Conservation (phyloP, 2,329 filamentous ascomycete species). For the Paecilomyces formosus region DNA sequence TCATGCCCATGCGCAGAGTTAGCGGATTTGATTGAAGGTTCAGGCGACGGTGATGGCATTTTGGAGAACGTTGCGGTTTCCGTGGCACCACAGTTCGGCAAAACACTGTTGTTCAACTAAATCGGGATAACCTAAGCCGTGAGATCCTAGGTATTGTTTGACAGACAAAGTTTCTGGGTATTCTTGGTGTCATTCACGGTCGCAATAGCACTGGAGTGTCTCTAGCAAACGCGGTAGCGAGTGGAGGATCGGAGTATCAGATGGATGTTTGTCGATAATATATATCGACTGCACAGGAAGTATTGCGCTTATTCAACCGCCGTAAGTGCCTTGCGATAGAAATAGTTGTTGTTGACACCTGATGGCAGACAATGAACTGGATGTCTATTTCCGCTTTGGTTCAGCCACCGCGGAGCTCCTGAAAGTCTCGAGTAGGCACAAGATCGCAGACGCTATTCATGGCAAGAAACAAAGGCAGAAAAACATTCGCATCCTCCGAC, state of each 20-base stretch:
- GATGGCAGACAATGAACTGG: neutral
- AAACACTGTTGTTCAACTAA: too few relatives aligned
- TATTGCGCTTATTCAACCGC: neutral
- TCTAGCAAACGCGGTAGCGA: neutral
- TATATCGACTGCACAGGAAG: neutral
- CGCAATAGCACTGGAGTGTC: neutral
- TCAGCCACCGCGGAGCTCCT: constrained; percentile 22
- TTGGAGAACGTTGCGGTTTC: neutral
- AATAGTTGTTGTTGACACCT: neutral
- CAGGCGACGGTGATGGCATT: constrained; percentile 3
- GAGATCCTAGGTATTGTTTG: too few relatives aligned
- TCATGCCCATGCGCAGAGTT: neutral
- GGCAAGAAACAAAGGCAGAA: constrained; percentile 2
- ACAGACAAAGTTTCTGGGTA: too few relatives aligned
- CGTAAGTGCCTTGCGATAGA: neutral
- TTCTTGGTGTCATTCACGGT: neutral
- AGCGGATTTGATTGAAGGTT: constrained; percentile 5
- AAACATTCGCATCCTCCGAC: neutral
- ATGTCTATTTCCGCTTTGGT: neutral
- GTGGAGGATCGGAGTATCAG: neutral
- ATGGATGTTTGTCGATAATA: neutral
- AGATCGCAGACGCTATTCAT: constrained; percentile 16
- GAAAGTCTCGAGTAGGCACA: constrained; percentile 16
- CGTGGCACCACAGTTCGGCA: too few relatives aligned
- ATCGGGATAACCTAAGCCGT: too few relatives aligned